Evolutionary conservation across 768 basidiomycete species (phyloP).

Genomic region (Holtermanniella nyarrowii): DNA sequence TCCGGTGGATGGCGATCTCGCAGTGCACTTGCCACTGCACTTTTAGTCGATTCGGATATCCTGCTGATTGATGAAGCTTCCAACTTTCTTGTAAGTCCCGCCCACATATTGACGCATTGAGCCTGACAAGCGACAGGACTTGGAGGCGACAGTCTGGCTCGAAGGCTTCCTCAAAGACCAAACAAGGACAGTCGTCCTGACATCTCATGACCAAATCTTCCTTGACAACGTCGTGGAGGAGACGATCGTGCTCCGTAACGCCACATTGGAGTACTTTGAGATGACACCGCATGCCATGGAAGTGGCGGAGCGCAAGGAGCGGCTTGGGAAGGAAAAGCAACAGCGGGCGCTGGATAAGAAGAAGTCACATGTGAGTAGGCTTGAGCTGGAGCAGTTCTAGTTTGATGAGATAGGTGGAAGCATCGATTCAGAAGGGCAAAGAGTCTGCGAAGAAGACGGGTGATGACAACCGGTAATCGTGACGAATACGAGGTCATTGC

Average conservation of each 20-base stretch:
- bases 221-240: constrained; percentile 54
- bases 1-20: constrained; percentile 61
- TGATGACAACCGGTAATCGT: constrained; percentile 43
- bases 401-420: constrained; percentile 42
- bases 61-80: constrained; percentile 52
- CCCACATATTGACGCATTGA: constrained; percentile 44
- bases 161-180: constrained; percentile 47
- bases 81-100: constrained; percentile 48
- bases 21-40: constrained; percentile 51
- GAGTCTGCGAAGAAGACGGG: constrained; percentile 16
- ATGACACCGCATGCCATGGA: constrained; percentile 41
- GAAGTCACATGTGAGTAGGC: constrained; percentile 40
- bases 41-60: constrained; percentile 52
- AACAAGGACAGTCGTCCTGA: constrained; percentile 49
- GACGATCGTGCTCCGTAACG: constrained; percentile 52
- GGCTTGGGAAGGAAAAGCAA: constrained; percentile 43
- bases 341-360: constrained; percentile 45
- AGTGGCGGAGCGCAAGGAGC: constrained; percentile 45
- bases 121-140: constrained; percentile 22
- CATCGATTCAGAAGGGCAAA: constrained; percentile 48
- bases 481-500: not conserved
- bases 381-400: not conserved
- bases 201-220: constrained; percentile 59
- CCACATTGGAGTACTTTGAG: constrained; percentile 49
- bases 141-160: constrained; percentile 26